Evolutionary conservation across 148 eudicot genomes (phyloP).

Genomic region (Rhododendron simsii): DNA sequence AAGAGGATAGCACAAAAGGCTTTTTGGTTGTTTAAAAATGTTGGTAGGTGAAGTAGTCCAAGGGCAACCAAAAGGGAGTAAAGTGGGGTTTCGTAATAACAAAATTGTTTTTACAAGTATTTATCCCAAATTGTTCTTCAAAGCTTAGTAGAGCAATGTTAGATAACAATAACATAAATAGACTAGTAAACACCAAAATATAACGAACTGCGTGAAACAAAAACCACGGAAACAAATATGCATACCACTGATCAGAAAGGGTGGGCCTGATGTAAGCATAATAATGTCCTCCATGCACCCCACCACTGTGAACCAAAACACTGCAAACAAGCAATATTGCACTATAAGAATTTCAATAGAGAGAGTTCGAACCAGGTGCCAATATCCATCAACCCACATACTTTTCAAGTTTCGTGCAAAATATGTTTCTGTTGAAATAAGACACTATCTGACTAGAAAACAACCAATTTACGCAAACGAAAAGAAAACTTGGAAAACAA

Average conservation of each 20-base stretch:
- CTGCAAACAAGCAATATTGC: conserved; percentile 28
- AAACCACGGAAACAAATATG: not conserved
- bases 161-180: not conserved
- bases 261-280: conserved; percentile 93
- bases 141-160: not conserved
- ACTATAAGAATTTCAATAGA: not conserved
- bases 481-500: not conserved
- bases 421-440: not conserved
- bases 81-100: not conserved
- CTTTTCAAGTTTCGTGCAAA: not conserved
- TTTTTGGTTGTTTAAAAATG: not conserved
- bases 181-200: not conserved
- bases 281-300: conserved; percentile 91
- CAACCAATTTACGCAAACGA: not conserved
- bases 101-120: not conserved
- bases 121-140: not conserved
- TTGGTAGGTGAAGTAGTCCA: not conserved
- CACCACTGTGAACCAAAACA: conserved; percentile 97
- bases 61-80: not conserved
- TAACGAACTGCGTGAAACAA: not conserved
- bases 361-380: not conserved
- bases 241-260: conserved; percentile 84
- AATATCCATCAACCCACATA: not conserved
- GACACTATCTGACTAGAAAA: not conserved
- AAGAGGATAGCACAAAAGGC: not conserved